Evolutionary conservation across 1,139 yeast species (phyloP).

Genomic region (Yamadazyma friedrichii): DNA sequence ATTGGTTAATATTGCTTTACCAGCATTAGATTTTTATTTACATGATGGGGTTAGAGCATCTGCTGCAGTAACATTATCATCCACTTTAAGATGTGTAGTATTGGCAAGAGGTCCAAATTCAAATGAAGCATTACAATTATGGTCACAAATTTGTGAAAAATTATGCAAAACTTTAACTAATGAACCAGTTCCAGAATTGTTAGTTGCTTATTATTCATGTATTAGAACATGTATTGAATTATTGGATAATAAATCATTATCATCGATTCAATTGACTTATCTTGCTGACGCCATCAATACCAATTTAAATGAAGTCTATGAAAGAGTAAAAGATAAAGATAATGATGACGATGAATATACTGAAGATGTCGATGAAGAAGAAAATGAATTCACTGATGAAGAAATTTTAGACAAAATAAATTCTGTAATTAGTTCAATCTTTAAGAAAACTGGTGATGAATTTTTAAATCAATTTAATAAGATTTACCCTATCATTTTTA

Average conservation of each 20-base stretch:
- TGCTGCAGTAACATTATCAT: conserved; percentile 82
- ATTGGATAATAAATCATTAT: conserved; percentile 62
- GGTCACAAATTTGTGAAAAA: conserved; percentile 72
- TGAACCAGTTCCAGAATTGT: conserved; percentile 84
- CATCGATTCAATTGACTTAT: conserved; percentile 53
- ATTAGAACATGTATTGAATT: conserved; percentile 66
- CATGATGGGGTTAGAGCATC: conserved; percentile 94
- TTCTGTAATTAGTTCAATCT: conserved; percentile 71
- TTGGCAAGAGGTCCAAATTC: conserved; percentile 59
- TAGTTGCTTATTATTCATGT: conserved; percentile 74
- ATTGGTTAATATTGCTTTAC: conserved; percentile 79
- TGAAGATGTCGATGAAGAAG: conserved; percentile 75
- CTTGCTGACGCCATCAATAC: conserved; percentile 61
- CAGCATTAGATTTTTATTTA: conserved; percentile 85
- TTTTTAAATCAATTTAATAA: conserved; percentile 67
- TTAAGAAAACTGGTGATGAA: conserved; percentile 58
- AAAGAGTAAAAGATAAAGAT: conserved; percentile 70
- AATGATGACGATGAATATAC: conserved; percentile 64
- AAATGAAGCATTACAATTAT: conserved; percentile 59
- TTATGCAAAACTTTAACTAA: conserved; percentile 64
- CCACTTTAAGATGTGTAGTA: conserved; percentile 67
- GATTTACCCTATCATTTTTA: conserved; percentile 53
- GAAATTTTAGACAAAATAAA: conserved; percentile 84
- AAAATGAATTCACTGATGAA: conserved; percentile 86
- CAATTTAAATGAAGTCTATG: conserved; percentile 66